Evolutionary conservation across 1,139 yeast genomes (phyloP), one percentile per base, ranked within the genome.

Genomic region (Hyphopichia fennica): DNA sequence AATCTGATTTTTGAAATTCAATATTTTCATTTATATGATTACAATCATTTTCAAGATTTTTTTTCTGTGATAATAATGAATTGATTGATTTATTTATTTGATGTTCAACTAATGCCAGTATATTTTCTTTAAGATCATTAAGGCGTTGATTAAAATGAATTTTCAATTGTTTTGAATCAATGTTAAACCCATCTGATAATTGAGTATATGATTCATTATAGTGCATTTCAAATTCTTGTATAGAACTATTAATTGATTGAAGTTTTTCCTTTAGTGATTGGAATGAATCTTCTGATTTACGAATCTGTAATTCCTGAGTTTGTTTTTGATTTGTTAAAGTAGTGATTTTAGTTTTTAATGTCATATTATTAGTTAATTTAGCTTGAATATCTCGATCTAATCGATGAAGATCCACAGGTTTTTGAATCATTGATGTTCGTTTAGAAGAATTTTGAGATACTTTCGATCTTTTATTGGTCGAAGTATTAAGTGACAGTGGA

Each of bases 321-420:
- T 65, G 67, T 37, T 65, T 68, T 39, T 68, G 69, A 4, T 75
- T 75, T 41, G 65, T 63, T 22, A 69, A 44, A 3, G 69, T 65
- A 53, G 63, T 56, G 2, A 63, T 53, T 25, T 54, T 46, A 14
- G 60, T 54, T 33, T 56, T 54, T 34, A 63, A 43, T 19, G 53
- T 53, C 29, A 49, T 38, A 31, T 63, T 41, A 25, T 62, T 60
- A 4, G 52, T 53, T 17, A 45, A 44, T 28, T 50, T 45, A 22
- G 40, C 31, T 17, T 52, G 53, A 16, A 56, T 49, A 3, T 48
- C 40, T 22, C 45, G 47, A 23, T 47, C 53, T 37, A 56, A 38
- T 23, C 48, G 45, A 29, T 40, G 34, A 19, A 51, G 40, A 16
- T 41, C 38, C 4, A 31, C 17, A 8, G 20, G 34, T 16, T 25